Base-by-base conservation (phyloP, 2,329 filamentous ascomycete species). In the Botrytis deweyae region DNA sequence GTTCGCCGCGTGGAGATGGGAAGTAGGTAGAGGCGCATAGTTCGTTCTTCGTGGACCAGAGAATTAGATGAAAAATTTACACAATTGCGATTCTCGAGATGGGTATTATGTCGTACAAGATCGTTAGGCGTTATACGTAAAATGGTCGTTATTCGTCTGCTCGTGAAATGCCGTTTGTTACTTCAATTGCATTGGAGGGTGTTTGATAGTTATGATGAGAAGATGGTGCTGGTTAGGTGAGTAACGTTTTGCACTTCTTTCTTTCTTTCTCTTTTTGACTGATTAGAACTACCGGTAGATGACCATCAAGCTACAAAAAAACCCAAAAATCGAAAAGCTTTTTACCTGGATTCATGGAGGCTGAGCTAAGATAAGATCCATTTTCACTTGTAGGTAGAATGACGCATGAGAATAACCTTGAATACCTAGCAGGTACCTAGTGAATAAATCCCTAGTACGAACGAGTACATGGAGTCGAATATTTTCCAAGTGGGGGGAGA, bases 1-100 rank as follows among this genome's bases (percentile, higher is more conserved):
- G 94, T 95, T 80, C 95, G 92, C 81, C 93, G 90, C 77, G 94
- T 97, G 74, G 95, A 97, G 79, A 99, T 92, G 76, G 96, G 96
- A 73, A 99, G 89, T 77, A 99, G 90, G 84, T 94, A 97, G 83
- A 99, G 88, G 82, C 94, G 93, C 96, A 99, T 98, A 49, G 40
- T 58, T 72, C 29, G 71, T 36, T 29, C 63, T 68, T 61, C 25
- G 63, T 55, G 44, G 22, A 44, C 16, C n/a, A 25, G 38, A 25
- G 40, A 61, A 72, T 36, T 25, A n/a, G 52, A 61, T 38, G 46
- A n/a, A 40, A 46, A 42, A 7, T 49, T 40, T 46, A 49, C 20
- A 25, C 22, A 49, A 61, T 33, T 44, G 42, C 20, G 49, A 4
- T 62, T 44, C 33, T 14, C 18, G 33, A 33, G 36, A 33, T 12